Base-by-base conservation (phyloP, 139 green algal genomes). In the Closterium sp. region DNA sequence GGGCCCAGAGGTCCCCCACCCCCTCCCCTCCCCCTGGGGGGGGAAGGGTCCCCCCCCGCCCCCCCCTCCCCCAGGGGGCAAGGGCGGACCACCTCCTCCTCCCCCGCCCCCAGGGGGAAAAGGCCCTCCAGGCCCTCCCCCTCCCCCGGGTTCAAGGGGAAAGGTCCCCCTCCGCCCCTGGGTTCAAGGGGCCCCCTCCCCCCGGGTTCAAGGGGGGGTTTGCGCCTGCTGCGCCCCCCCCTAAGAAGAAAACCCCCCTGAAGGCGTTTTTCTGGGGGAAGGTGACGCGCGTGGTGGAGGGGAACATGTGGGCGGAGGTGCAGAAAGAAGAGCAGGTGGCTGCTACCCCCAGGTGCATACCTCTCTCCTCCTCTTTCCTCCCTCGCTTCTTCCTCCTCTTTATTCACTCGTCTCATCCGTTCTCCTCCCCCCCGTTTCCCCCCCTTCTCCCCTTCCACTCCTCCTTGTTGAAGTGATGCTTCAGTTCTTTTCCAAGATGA, bases 191-290 rank as follows among this genome's bases (percentile, higher is more conserved):
- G 42, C 91, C 91, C 30, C 88, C 89, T 92, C 89, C 91, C 29
- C 91, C 87, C 28, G 31, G 89, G 31, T 24, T 31, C 31, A 79
- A 79, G 62, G 62, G 62, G 62, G 19, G 19, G 13, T 79, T 79
- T 79, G 62, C 17, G 10, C 13, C 62, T 79, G n/a, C 89, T 86
- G 34, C 89, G 30, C 88, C 42, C 21, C 42, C 50, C 17, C 91
- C 34, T 4, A 31, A 87, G 85, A 94, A 90, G 42, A 94, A 94
- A 30, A 32, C 92, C 70, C 31, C 38, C 21, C 85, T 94, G 90
- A 94, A 94, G 30, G 50, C 90, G 17, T 87, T 94, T 28, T 87
- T 94, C 86, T 94, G 92, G 92, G n/a, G 27, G 45, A 94, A 94
- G 38, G 86, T 94, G 21, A 87, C 27, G 10, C n/a, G 88, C 31